Conservation (phyloP, 257 asterid genomes). For the Leonotis leonurus region DNA sequence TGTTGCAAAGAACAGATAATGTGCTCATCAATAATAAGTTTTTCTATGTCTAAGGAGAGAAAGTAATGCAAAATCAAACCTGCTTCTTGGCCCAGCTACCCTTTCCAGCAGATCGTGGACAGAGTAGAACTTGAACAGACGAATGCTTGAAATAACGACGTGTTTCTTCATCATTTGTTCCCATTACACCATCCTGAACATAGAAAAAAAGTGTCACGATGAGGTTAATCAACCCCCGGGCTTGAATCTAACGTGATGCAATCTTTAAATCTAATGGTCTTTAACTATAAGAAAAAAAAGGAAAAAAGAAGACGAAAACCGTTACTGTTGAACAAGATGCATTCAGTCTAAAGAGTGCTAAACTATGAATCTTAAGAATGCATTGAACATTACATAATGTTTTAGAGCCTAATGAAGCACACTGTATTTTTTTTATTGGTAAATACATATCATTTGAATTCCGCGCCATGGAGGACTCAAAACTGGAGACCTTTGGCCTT, state of each 20-base stretch:
- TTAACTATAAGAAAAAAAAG: too few species aligned
- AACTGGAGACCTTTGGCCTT: too few species aligned
- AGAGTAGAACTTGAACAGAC: slow-evolving; percentile 73
- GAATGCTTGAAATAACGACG: slow-evolving; percentile 85
- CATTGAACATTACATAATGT: too few species aligned
- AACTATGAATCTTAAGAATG: too few species aligned
- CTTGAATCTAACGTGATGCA: too few species aligned
- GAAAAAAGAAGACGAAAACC: neutral
- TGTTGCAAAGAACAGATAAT: neutral
- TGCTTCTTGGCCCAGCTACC: slow-evolving; percentile 74
- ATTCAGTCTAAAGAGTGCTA: neutral
- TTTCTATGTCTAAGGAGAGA: neutral
- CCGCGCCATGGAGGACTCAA: too few species aligned
- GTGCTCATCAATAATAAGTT: neutral
- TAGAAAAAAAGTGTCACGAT: neutral
- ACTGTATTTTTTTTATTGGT: too few species aligned
- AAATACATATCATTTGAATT: too few species aligned
- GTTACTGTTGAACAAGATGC: neutral
- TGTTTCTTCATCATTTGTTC: slow-evolving; percentile 81
- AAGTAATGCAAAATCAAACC: slow-evolving; percentile 3
- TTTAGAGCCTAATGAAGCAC: too few species aligned
- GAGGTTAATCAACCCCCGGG: too few species aligned
- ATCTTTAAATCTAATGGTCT: too few species aligned
- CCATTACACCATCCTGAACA: slow-evolving; percentile 76
- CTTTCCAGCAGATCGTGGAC: slow-evolving; percentile 78